phyloP scores from a whole-genome alignment of 177 flowering plant genomes.

The Vitis hybrid region DNA sequence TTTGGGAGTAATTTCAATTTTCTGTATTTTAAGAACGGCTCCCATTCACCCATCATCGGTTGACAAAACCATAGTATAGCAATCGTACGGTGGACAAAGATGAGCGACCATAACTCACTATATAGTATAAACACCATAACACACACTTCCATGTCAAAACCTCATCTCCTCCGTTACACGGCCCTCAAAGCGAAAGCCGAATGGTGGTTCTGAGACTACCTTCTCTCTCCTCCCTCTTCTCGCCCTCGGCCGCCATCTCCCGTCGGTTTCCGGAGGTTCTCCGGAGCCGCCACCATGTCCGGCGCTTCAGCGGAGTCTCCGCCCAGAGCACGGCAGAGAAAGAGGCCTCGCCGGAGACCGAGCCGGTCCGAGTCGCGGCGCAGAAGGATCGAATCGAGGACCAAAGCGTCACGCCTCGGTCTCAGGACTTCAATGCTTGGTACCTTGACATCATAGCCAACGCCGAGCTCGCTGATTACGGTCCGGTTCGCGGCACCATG shows the following conservation, averaged over 20 bases:
- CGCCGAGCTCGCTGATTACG: constrained; percentile 94
- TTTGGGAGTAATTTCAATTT: neutral
- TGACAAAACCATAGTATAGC: neutral
- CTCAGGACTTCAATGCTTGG: constrained; percentile 93
- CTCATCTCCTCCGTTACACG: neutral
- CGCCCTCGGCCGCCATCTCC: constrained; percentile 25
- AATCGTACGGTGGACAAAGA: neutral
- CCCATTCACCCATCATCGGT: neutral
- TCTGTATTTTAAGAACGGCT: neutral
- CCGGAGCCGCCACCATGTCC: constrained; percentile 17
- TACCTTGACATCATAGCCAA: constrained; percentile 77
- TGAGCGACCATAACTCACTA: neutral
- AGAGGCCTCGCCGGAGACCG: constrained; percentile 18
- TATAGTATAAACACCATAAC: neutral
- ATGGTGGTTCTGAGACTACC: constrained; percentile 55
- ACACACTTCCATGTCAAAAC: neutral
- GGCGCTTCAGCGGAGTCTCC: constrained; percentile 21
- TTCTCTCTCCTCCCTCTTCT: constrained; percentile 37
- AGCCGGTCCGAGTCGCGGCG: constrained; percentile 10
- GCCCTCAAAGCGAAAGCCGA: neutral
- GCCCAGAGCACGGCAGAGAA: constrained; percentile 33
- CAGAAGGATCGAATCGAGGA: constrained; percentile 34
- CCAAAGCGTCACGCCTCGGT: constrained; percentile 69
- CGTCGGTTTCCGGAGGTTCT: constrained; percentile 12
- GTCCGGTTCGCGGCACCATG: constrained; percentile 98